Conservation (phyloP, 2,329 filamentous ascomycete genomes). For the Colletotrichum sp. region DNA sequence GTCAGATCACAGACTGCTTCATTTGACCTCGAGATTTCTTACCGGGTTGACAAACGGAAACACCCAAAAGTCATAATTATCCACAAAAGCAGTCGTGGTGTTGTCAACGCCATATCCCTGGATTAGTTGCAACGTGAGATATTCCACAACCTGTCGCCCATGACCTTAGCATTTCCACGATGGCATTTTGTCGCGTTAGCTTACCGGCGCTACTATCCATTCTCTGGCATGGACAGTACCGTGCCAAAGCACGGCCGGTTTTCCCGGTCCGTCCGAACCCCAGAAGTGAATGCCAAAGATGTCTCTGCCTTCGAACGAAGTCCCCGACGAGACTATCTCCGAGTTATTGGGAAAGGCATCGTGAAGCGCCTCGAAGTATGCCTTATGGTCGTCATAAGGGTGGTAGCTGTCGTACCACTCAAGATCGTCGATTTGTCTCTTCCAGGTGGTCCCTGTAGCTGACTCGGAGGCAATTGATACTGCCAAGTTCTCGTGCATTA, state of each 20-base stretch:
- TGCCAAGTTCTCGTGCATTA: constrained; percentile 33
- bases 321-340: constrained; percentile 49
- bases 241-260: constrained; percentile 55
- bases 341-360: constrained; percentile 47
- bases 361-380: constrained; percentile 48
- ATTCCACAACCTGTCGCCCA: constrained; percentile 40
- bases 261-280: constrained; percentile 44
- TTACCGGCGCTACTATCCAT: constrained; percentile 60
- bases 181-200: neutral
- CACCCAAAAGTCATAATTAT: constrained; percentile 63
- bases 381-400: constrained; percentile 51
- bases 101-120: constrained; percentile 42
- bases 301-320: constrained; percentile 46
- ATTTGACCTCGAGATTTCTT: constrained; percentile 26
- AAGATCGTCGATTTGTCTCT: constrained; percentile 31
- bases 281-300: constrained; percentile 65
- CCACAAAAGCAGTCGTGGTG: constrained; percentile 45
- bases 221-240: constrained; percentile 58
- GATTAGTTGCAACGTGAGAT: constrained; percentile 50
- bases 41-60: constrained; percentile 55
- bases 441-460: neutral
- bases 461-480: constrained; percentile 33
- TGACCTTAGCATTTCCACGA: constrained; percentile 32
- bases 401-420: constrained; percentile 57
- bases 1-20: neutral